Conservation (phyloP, 441 rosid species). For the Pelargonium cotyledonis region DNA sequence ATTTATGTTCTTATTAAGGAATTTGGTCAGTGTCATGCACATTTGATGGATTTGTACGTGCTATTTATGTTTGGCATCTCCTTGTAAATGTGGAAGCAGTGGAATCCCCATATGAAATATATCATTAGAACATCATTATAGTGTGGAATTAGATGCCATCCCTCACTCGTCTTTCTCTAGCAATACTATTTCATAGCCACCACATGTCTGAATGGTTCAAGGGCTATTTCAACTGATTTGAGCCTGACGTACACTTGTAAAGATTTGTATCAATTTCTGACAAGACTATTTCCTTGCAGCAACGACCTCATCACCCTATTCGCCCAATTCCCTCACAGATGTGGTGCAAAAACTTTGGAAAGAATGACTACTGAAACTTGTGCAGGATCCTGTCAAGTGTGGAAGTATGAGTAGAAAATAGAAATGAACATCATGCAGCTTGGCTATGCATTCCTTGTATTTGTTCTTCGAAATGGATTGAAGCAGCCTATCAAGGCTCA, state of each 20-base stretch:
- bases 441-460: conserved; percentile 18
- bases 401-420: conserved; percentile 15
- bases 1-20: background rate
- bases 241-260: background rate
- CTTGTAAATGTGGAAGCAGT: background rate
- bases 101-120: background rate
- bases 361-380: conserved; percentile 58
- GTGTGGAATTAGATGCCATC: background rate
- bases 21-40: too few relatives aligned
- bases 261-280: conserved; percentile 9
- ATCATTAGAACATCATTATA: background rate
- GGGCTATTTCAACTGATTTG: background rate
- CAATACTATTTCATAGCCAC: background rate
- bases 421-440: conserved; percentile 13
- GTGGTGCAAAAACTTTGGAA: conserved; percentile 99
- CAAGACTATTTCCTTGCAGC: conserved; percentile 44
- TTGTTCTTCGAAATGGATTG: conserved; percentile 29
- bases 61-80: background rate
- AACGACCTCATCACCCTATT: conserved; percentile 90
- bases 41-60: too few relatives aligned
- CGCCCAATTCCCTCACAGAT: conserved; percentile 96
- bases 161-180: background rate
- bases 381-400: conserved; percentile 6
- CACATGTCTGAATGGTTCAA: background rate
- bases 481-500: conserved; percentile 19